Percentiles rank a stretch among this genome's conserved stretches.
These are phyloP conservation scores for Lentinula guzmanii DNA, from an alignment of 768 basidiomycete species.

Conservation along the genomic window DNA sequence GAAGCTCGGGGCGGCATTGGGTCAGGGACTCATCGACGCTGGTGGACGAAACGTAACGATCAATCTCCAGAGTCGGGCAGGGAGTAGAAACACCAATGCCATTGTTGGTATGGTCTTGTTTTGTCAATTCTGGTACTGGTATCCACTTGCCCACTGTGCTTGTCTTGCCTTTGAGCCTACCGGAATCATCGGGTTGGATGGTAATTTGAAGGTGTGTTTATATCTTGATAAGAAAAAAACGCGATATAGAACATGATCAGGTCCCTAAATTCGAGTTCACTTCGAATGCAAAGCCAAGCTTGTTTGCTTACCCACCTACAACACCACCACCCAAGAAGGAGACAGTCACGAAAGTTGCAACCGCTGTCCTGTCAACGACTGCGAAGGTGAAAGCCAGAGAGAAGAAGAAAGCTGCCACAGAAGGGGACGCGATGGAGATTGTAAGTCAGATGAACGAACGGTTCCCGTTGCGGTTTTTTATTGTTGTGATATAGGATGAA, in stretches of 20 bases:
- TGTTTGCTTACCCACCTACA: slow-evolving; percentile 87
- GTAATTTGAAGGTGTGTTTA: slow-evolving; percentile 66
- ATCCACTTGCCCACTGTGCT: slow-evolving; percentile 90
- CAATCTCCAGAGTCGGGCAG: slow-evolving; percentile 87
- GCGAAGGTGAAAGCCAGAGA: slow-evolving; percentile 95
- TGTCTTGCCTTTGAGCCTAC: slow-evolving; percentile 94
- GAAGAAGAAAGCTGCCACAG: slow-evolving; percentile 84
- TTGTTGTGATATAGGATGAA: slow-evolving; percentile 37
- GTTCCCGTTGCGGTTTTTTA: neutral
- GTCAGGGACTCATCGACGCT: slow-evolving; percentile 96
- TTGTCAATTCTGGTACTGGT: slow-evolving; percentile 99
- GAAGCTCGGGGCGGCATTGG: slow-evolving; percentile 92
- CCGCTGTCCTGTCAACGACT: slow-evolving; percentile 94
- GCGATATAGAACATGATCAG: slow-evolving; percentile 26
- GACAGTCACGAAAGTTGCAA: slow-evolving; percentile 83
- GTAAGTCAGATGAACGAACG: slow-evolving; percentile 35
- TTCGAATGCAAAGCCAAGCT: slow-evolving; percentile 84
- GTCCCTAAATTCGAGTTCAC: slow-evolving; percentile 90
- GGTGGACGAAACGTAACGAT: slow-evolving; percentile 96
- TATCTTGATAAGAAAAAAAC: neutral
- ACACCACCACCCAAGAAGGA: slow-evolving; percentile 92
- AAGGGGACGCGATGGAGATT: slow-evolving; percentile 76
- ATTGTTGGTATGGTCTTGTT: slow-evolving; percentile 98
- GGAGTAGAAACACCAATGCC: slow-evolving; percentile 87
- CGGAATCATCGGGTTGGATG: slow-evolving; percentile 87